These are phyloP conservation scores for Paecilomyces fulvus DNA, from an alignment of 2,329 filamentous ascomycete species.

Conservation along the genomic window DNA sequence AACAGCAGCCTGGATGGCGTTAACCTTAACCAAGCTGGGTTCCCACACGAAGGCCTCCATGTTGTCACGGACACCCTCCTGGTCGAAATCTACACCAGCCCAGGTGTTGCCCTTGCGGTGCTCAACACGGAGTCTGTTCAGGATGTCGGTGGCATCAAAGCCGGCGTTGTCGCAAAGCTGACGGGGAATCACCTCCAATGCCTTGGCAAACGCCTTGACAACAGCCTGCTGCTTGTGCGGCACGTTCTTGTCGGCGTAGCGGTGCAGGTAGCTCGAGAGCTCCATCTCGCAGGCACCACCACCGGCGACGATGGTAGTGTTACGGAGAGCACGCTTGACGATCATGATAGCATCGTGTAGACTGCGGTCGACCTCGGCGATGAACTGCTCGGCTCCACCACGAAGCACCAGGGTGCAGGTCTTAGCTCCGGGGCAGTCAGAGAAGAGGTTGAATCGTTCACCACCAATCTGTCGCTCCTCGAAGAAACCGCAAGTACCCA, in stretches of 20 bases:
- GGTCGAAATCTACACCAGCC: constrained; percentile 91
- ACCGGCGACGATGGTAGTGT: constrained; percentile 88
- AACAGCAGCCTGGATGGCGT: constrained; percentile 90
- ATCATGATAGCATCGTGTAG: constrained; percentile 99
- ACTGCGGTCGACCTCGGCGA: constrained; percentile 94
- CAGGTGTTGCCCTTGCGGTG: constrained; percentile 87
- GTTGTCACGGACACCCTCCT: constrained; percentile 90
- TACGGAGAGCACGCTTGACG: constrained; percentile 94
- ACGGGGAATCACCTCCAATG: constrained; percentile 89
- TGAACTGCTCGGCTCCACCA: constrained; percentile 97
- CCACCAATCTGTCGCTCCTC: constrained; percentile 96
- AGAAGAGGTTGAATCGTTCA: constrained; percentile 97
- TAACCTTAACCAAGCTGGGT: constrained; percentile 89
- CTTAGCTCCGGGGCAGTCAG: constrained; percentile 89
- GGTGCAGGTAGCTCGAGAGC: constrained; percentile 84
- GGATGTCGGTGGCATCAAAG: constrained; percentile 95
- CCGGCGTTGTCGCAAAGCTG: constrained; percentile 98
- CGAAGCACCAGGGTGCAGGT: constrained; percentile 93
- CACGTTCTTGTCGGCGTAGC: constrained; percentile 85
- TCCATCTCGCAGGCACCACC: constrained; percentile 97
- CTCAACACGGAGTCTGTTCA: constrained; percentile 92
- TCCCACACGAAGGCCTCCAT: constrained; percentile 97
- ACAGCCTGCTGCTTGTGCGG: constrained; percentile 93
- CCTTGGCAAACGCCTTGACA: constrained; percentile 96
- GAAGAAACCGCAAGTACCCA: constrained; percentile 82